Base-by-base conservation (phyloP, 2,329 filamentous ascomycete species). In the Blastomyces gilchristii region DNA sequence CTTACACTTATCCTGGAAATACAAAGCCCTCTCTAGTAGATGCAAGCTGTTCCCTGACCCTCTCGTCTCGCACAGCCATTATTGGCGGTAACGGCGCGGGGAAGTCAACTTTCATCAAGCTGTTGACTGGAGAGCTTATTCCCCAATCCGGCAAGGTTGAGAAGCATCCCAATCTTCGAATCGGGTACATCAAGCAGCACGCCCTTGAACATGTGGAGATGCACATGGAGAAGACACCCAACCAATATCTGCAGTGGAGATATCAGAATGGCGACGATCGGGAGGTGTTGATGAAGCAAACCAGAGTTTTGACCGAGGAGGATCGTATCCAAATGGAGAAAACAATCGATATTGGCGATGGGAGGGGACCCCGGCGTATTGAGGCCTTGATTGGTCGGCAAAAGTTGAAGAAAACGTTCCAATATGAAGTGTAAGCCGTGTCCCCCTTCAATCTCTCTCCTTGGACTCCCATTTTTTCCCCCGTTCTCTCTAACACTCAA, bases 181-280 rank as follows among this genome's bases (percentile, higher is more conserved):
- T 99, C 71, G 94, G 94, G 62, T 99, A 99, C 81, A 97, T 99
- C 81, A 97, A 97, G 81, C 94, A 99, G 81, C 94, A 99, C 77
- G 94, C 94, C 54, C 83, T 99, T 14, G 94, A 99, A 82, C 94
- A 99, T 85, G 94, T 99, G 12, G 93, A 99, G 79, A 96, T 97
- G 93, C 94, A 99, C 74, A 82, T 97, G 69, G 94, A 99, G 78
- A 99, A 99, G 85, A 99, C 94, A 0, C 94, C 94, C 50, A 97
- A 96, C 76, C 94, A 99, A 78, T 99, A 99, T 74, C 84, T 99
- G 43, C 94, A 97, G 78, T 99, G 94, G 94, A 90, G 94, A 71
- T 99, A 97, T 74, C 90, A 90, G 71, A 91, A 97, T 72, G 94
- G 94, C 72, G 94, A 97, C 70, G 94, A 99, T 71, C 90, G 94